Conservation (phyloP, 768 basidiomycete species). For the Kwoniella pini region DNA sequence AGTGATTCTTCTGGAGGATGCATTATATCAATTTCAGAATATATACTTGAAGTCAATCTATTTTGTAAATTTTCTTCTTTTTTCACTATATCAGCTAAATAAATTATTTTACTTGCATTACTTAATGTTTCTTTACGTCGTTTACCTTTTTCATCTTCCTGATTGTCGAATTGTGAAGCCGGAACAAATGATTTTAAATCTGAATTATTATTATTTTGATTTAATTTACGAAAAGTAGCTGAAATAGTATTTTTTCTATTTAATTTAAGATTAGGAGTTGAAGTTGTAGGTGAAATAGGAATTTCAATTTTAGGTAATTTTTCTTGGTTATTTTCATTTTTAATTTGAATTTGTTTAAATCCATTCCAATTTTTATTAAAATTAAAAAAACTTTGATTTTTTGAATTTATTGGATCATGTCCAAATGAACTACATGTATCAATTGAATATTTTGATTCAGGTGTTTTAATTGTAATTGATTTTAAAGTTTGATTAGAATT, state of each 20-base stretch:
- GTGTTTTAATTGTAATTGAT: neutral
- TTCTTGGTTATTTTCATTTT: neutral
- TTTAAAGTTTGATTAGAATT: slow-evolving; percentile 12
- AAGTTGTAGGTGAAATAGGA: slow-evolving; percentile 1
- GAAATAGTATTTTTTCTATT: neutral
- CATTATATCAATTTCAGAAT: neutral
- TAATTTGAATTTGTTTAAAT: neutral
- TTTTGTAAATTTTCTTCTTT: slow-evolving; percentile 14
- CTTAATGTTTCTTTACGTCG: neutral
- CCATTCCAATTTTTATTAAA: slow-evolving; percentile 1
- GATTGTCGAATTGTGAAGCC: too few relatives aligned
- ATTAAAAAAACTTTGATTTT: neutral
- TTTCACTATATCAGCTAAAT: slow-evolving; percentile 23
- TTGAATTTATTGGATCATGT: neutral
- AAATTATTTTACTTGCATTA: slow-evolving; percentile 17
- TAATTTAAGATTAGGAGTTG: too few relatives aligned
- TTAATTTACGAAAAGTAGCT: neutral
- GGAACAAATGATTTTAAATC: too few relatives aligned
- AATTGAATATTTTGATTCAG: neutral
- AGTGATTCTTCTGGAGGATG: neutral
- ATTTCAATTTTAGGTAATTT: neutral
- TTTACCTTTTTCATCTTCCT: neutral
- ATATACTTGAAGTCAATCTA: neutral
- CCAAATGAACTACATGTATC: slow-evolving; percentile 7
- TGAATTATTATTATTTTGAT: neutral